These are phyloP conservation scores for Aspergillus amoenus DNA, from an alignment of 2,329 filamentous ascomycete genomes.

Conservation along the genomic window DNA sequence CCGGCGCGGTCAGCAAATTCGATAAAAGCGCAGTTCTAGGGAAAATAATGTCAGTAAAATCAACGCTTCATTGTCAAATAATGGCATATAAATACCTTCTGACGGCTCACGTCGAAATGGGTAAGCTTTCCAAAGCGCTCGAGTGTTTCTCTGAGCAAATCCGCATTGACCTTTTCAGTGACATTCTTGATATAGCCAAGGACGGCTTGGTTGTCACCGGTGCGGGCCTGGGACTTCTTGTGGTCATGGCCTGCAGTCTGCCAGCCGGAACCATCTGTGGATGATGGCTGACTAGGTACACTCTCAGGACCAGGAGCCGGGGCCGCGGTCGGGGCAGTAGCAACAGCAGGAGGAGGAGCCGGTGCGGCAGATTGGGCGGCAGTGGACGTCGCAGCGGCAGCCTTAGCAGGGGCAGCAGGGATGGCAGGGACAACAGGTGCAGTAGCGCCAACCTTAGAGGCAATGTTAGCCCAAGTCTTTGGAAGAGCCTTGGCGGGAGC, in stretches of 20 bases:
- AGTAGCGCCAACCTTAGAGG: slow-evolving; percentile 46
- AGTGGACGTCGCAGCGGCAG: slow-evolving; percentile 32
- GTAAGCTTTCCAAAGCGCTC: slow-evolving; percentile 65
- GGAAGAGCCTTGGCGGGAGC: slow-evolving; percentile 52
- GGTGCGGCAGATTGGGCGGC: slow-evolving; percentile 36
- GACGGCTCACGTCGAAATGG: slow-evolving; percentile 64
- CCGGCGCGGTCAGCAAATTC: slow-evolving; percentile 81
- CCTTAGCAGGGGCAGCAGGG: slow-evolving; percentile 33
- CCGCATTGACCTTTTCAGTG: slow-evolving; percentile 78
- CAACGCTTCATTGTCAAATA: background rate
- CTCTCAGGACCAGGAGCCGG: slow-evolving; percentile 39
- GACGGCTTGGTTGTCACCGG: slow-evolving; percentile 69
- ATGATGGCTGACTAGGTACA: slow-evolving; percentile 77
- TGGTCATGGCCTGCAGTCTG: slow-evolving; percentile 78
- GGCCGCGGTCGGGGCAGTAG: slow-evolving; percentile 25
- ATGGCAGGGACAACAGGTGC: slow-evolving; percentile 38
- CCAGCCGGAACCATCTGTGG: slow-evolving; percentile 70
- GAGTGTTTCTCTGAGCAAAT: slow-evolving; percentile 69
- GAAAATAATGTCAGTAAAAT: slow-evolving; percentile 10
- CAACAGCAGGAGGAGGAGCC: slow-evolving; percentile 14
- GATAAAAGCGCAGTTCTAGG: slow-evolving; percentile 91
- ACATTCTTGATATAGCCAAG: slow-evolving; percentile 96
- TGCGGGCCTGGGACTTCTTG: slow-evolving; percentile 77
- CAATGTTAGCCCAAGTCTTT: slow-evolving; percentile 65
- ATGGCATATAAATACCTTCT: slow-evolving; percentile 65